Evolutionary conservation across 164 flowering plant species (phyloP).

Genomic region (Nelumbo lutea): DNA sequence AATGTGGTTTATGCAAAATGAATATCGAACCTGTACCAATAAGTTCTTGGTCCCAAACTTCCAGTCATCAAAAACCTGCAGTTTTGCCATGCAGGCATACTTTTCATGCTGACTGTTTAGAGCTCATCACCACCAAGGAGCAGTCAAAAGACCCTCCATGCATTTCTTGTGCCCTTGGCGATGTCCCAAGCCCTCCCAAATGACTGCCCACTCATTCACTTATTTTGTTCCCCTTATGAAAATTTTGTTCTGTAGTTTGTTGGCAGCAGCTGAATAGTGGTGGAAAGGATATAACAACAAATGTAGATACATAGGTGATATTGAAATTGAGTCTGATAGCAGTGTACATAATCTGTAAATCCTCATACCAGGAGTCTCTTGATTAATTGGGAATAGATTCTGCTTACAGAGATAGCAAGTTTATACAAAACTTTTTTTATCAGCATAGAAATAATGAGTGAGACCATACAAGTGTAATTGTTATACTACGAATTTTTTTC

Average conservation of each 20-base stretch:
- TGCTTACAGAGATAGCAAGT: too few species aligned
- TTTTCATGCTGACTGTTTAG: slow-evolving; percentile 41
- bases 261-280: too few species aligned
- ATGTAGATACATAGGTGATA: too few species aligned
- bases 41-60: slow-evolving; percentile 20
- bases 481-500: too few species aligned
- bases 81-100: slow-evolving; percentile 44
- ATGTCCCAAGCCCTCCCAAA: background rate
- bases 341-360: too few species aligned
- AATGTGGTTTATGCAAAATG: slow-evolving; percentile 39
- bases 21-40: slow-evolving; percentile 28
- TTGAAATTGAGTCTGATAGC: too few species aligned
- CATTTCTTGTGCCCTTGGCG: slow-evolving; percentile 34
- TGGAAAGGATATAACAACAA: too few species aligned
- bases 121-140: slow-evolving; percentile 30
- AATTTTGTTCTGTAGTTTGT: background rate
- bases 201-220: background rate
- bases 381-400: too few species aligned
- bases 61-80: slow-evolving; percentile 24
- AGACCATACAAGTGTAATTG: too few species aligned
- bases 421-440: too few species aligned
- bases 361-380: too few species aligned
- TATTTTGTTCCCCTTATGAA: background rate
- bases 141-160: slow-evolving; percentile 39
- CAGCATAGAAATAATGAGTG: too few species aligned